Evolutionary conservation across 768 basidiomycete species (phyloP).

Genomic region (Suillus tomentosus): DNA sequence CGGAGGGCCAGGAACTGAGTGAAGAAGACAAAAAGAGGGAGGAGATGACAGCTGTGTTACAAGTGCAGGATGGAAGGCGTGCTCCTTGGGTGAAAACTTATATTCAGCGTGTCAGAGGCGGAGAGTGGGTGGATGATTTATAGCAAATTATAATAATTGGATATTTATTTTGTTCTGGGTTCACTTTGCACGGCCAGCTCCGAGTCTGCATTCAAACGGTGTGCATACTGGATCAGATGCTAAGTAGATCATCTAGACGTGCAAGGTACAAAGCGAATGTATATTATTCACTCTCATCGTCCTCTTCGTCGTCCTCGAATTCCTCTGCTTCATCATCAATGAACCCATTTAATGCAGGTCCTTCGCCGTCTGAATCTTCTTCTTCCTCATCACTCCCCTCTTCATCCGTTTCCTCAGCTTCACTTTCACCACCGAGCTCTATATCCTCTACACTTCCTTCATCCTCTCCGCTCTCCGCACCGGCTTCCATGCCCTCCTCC

Average conservation of each 20-base stretch:
- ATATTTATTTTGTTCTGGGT: conserved; percentile 4
- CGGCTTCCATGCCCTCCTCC: conserved; percentile 55
- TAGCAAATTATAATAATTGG: conserved; percentile 33
- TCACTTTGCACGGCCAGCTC: conserved; percentile 3
- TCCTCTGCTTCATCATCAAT: conserved; percentile 68
- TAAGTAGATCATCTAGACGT: background rate
- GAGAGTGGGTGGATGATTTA: conserved; percentile 71
- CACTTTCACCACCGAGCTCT: conserved; percentile 68
- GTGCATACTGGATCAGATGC: conserved; percentile 3
- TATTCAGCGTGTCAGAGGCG: conserved; percentile 60
- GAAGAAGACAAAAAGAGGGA: conserved; percentile 32
- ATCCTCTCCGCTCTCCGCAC: conserved; percentile 64
- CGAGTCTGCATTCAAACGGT: background rate
- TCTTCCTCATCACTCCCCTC: conserved; percentile 43
- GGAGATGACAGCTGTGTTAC: conserved; percentile 43
- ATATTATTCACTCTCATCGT: conserved; percentile 50
- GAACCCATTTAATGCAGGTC: conserved; percentile 46
- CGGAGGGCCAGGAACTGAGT: conserved; percentile 34
- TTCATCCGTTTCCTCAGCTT: conserved; percentile 50
- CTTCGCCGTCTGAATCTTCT: conserved; percentile 44
- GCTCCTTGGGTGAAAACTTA: conserved; percentile 67
- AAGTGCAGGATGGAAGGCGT: conserved; percentile 50
- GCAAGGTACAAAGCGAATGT: background rate
- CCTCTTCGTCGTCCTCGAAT: conserved; percentile 51
- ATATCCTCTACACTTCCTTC: conserved; percentile 79